These are phyloP conservation scores for Yamadazyma oceani DNA, from an alignment of 1,139 yeast genomes.

Conservation along the genomic window DNA sequence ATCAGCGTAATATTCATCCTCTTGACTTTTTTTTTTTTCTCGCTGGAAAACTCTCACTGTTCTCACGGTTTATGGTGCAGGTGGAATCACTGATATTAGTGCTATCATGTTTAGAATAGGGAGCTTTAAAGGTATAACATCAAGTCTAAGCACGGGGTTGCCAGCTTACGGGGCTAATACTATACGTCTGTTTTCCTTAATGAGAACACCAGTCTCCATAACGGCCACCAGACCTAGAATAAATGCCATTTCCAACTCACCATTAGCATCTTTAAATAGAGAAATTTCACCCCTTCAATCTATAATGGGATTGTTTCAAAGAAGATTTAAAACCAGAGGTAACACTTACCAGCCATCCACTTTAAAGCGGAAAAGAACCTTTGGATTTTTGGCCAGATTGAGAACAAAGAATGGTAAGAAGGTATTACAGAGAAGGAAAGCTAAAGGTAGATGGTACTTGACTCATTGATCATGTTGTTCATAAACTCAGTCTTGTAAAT, in stretches of 20 bases:
- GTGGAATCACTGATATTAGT: too few relatives aligned
- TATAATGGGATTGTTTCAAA: constrained; percentile 44
- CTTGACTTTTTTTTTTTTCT: background rate
- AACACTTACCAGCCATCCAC: constrained; percentile 95
- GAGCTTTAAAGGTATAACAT: background rate
- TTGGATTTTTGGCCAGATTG: constrained; percentile 90
- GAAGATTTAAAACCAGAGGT: constrained; percentile 87
- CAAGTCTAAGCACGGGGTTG: background rate
- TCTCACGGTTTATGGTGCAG: too few relatives aligned
- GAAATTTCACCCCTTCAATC: constrained; percentile 21
- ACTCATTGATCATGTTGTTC: too few relatives aligned
- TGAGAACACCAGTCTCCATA: background rate
- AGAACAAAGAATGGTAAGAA: constrained; percentile 77
- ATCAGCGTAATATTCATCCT: background rate
- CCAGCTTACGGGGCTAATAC: background rate
- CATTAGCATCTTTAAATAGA: background rate
- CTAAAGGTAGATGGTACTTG: constrained; percentile 93
- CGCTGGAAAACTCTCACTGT: background rate
- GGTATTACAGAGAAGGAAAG: constrained; percentile 73
- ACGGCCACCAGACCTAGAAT: background rate
- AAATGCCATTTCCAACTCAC: background rate
- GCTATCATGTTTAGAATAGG: background rate
- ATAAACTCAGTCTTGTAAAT: constrained; percentile 3
- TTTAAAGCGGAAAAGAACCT: constrained; percentile 81
- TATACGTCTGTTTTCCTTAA: background rate